Evolutionary conservation across 1,284 basidiomycete genomes (phyloP).

Genomic region (Cystobasidiaceae sp.): DNA sequence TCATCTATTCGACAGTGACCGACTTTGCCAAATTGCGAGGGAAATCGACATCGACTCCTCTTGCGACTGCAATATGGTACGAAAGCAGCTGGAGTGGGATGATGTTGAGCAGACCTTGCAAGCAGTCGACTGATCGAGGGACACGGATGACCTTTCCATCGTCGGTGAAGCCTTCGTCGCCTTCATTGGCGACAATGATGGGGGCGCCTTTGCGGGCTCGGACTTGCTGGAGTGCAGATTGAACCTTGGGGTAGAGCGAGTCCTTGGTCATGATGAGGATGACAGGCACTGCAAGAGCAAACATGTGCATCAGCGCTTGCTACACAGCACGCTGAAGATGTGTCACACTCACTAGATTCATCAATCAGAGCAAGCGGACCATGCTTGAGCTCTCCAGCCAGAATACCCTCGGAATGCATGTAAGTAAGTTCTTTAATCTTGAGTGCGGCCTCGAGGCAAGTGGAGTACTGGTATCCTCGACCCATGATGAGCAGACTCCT

Average conservation of each 20-base stretch:
- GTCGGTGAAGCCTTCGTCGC: slow-evolving; percentile 68
- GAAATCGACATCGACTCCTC: slow-evolving; percentile 98
- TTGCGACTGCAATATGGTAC: slow-evolving; percentile 92
- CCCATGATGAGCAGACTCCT: slow-evolving; percentile 95
- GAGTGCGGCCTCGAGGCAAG: slow-evolving; percentile 93
- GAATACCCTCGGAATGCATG: slow-evolving; percentile 58
- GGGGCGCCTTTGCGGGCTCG: slow-evolving; percentile 94
- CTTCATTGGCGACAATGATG: slow-evolving; percentile 91
- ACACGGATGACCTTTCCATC: slow-evolving; percentile 51
- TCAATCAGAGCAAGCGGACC: slow-evolving; percentile 95
- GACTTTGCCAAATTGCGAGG: slow-evolving; percentile 65
- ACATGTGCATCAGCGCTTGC: background rate
- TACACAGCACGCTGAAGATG: background rate
- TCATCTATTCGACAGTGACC: slow-evolving; percentile 35
- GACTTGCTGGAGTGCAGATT: slow-evolving; percentile 91
- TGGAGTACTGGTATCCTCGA: slow-evolving; percentile 94
- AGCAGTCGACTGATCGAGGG: slow-evolving; percentile 77
- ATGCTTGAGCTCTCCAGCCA: slow-evolving; percentile 98
- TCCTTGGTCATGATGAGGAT: slow-evolving; percentile 99
- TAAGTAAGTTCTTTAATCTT: slow-evolving; percentile 86
- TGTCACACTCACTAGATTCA: slow-evolving; percentile 66
- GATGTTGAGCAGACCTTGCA: slow-evolving; percentile 95
- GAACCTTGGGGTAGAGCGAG: slow-evolving; percentile 96
- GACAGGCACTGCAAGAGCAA: slow-evolving; percentile 50
- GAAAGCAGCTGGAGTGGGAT: slow-evolving; percentile 92